Conservation (phyloP, 129 eudicot genomes). For the Tagetes erecta region DNA sequence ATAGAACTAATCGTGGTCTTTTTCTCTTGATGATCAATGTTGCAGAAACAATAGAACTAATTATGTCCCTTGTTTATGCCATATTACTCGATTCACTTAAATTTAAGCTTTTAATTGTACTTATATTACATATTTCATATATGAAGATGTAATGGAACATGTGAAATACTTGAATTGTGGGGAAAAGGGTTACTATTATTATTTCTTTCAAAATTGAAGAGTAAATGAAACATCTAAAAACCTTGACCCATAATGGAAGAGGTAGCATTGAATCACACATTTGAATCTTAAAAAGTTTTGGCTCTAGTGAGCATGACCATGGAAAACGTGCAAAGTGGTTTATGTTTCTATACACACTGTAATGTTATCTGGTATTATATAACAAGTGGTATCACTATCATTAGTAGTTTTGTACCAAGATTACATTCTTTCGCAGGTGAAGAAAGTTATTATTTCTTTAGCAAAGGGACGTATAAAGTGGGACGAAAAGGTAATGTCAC, state of each 20-base stretch:
- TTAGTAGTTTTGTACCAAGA: constrained; percentile 19
- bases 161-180: neutral
- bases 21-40: neutral
- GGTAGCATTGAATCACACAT: neutral
- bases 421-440: constrained; percentile 64
- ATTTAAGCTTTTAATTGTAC: too few relatives aligned
- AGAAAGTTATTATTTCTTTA: constrained; percentile 66
- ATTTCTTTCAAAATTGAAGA: neutral
- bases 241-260: neutral
- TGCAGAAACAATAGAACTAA: neutral
- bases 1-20: too few relatives aligned
- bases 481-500: constrained; percentile 74
- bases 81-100: constrained; percentile 16
- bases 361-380: neutral
- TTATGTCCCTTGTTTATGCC: constrained; percentile 6
- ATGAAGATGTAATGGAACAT: neutral
- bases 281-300: neutral
- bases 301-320: constrained; percentile 10
- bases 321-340: constrained; percentile 7
- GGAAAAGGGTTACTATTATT: neutral
- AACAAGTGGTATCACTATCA: neutral
- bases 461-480: constrained; percentile 81
- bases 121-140: too few relatives aligned
- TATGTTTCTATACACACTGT: neutral
- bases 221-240: neutral